phyloP scores from a whole-genome alignment of 1,284 basidiomycete genomes.

The Cerrena zonata region DNA sequence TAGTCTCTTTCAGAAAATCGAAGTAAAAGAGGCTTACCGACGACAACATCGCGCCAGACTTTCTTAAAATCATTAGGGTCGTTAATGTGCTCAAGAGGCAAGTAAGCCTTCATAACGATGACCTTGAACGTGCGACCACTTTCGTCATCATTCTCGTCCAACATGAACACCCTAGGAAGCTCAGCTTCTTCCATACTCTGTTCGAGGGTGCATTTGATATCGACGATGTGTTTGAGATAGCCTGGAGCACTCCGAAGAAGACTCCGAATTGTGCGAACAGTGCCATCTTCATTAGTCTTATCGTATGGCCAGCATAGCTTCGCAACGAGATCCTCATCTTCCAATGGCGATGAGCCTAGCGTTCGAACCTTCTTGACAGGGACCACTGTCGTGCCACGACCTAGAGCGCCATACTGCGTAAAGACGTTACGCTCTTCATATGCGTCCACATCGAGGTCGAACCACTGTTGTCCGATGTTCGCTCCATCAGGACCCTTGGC shows the following conservation, averaged over 20 bases:
- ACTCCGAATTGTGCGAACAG: background rate
- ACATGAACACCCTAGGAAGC: background rate
- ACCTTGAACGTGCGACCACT: background rate
- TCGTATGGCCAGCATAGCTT: background rate
- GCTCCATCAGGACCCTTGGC: background rate
- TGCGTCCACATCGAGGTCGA: background rate
- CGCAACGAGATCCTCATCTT: background rate
- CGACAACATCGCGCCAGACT: background rate
- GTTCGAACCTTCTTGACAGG: background rate
- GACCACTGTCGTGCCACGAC: slow-evolving; percentile 3
- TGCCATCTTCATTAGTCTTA: background rate
- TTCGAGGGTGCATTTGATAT: background rate
- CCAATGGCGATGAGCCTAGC: background rate
- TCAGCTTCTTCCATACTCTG: background rate
- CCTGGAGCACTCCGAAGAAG: background rate
- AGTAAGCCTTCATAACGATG: background rate
- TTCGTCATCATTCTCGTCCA: background rate
- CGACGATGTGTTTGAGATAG: slow-evolving; percentile 1
- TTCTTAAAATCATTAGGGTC: background rate
- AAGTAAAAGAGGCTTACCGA: background rate
- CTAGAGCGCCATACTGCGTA: background rate
- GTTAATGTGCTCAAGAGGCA: background rate
- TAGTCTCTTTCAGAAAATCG: background rate
- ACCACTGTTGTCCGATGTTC: background rate
- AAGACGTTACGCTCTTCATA: background rate